A percentile compares a stretch with the other conserved stretches of the same genome.
Conservation (phyloP, 768 basidiomycete genomes). For the Auricularia sp. region DNA sequence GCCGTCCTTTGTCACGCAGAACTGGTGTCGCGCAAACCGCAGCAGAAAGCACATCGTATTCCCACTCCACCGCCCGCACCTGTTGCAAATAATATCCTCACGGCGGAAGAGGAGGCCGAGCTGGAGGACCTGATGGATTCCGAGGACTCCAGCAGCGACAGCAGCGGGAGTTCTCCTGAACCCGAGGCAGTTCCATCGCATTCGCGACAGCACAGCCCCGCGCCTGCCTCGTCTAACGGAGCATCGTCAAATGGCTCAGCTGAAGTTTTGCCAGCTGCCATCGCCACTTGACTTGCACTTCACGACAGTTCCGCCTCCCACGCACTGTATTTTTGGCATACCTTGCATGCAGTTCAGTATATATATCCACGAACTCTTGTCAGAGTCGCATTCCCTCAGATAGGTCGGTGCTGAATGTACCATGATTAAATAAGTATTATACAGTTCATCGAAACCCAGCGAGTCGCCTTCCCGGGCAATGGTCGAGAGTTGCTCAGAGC, state of each 20-base stretch:
- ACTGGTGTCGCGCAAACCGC: slow-evolving; percentile 2
- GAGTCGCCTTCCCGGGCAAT: no score
- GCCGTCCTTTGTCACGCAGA: slow-evolving; percentile 5
- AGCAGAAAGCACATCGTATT: slow-evolving; percentile 8
- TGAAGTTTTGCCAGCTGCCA: neutral
- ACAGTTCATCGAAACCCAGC: no score
- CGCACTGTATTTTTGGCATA: neutral
- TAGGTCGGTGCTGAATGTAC: neutral
- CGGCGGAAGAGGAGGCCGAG: slow-evolving; percentile 86
- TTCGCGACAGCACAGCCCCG: neutral
- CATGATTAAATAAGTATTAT: no score
- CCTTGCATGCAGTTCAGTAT: neutral
- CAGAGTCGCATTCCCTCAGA: neutral
- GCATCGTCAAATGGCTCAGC: neutral
- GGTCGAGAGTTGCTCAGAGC: slow-evolving; percentile 25
- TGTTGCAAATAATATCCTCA: slow-evolving; percentile 35
- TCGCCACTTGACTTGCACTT: neutral
- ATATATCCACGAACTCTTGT: neutral
- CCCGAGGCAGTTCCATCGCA: neutral
- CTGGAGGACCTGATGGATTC: slow-evolving; percentile 65
- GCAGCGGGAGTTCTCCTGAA: neutral
- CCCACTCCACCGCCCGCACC: slow-evolving; percentile 19
- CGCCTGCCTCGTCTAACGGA: neutral
- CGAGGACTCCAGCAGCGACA: slow-evolving; percentile 1
- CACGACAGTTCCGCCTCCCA: neutral